Base-by-base conservation (phyloP, 2,329 filamentous ascomycete genomes). In the Aspergillus luchuensis region DNA sequence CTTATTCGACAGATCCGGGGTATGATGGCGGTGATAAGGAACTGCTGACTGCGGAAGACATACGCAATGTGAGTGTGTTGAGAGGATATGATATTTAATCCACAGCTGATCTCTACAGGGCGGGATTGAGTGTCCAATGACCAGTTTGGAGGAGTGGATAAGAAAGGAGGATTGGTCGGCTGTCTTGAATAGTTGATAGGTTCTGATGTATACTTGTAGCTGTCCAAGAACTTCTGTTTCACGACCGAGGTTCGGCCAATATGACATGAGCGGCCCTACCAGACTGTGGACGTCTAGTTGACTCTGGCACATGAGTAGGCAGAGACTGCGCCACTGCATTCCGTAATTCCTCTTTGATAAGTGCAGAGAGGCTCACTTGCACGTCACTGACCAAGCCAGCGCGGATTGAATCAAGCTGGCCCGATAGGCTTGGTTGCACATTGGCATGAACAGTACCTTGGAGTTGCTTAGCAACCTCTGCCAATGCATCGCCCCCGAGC, bases 11-110 rank as follows among this genome's bases (percentile, higher is more conserved):
- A 0, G 73, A 82, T 38, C 81, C 81, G 0, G 82, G 82, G 0
- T 84, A 84, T 57, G 81, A 81, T 61, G 82, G 82, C 0, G 80
- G 72, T 0, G 80, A 63, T 25, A 30, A 78, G 72, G 66, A 74
- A 0, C 55, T 83, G 15, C 57, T 82, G 57, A 80, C 64, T 47
- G 80, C 79, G 0, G 72, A 76, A 54, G 79, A 84, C 63, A 67
- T 84, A 38, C 69, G 67, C 55, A 74, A 79, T 70, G 81, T 82
- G 63, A 74, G 76, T 65, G 7, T 11, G 4, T 6, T 17, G 13
- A 11, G 10, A 15, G 10, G 3, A 23, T 21, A 8, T 8, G 13
- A 5, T 36, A 8, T 23, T 36, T 48, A n/a, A 43, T 5, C 17
- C 19, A 43, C 4, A 17, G 36, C 49, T 53, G 3, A 25, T 45